Base-by-base conservation (phyloP, 805 yeast genomes). In the Candida xiaguanensis region DNA sequence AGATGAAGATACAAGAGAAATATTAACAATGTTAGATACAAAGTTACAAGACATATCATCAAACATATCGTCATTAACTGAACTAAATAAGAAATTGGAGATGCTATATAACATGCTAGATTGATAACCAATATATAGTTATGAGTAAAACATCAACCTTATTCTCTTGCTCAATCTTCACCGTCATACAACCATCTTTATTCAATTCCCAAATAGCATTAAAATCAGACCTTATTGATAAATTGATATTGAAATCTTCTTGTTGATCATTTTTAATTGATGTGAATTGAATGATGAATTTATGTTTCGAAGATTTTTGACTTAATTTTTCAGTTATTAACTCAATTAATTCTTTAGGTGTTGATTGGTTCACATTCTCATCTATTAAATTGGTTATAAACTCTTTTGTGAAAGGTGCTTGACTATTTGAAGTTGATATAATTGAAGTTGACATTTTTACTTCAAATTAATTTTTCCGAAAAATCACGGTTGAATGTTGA, bases 181-280 rank as follows among this genome's bases (percentile, higher is more conserved):
- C 40, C 17, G 65, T 65, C 9, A 71, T 57, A 24, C 66, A 58
- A 2, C 85, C 86, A 54, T 81, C 88, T 33, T 65, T 76, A 9
- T 61, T 57, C 7, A 62, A 51, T 45, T 79, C 79, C 85, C 85
- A 80, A 4, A 71, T 59, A 0, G 81, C 72, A 8, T 81, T 82
- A 34, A 77, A 61, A 4, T 65, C 56, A 8, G 71, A 59, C 2
- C 58, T 46, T 14, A 71, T 46, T 8, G 34, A 34, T 30, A 58
- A 40, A 17, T 52, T 51, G 4, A 53, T 49, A 15, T 59, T 52
- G 12, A 14, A 28, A 28, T 28, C 31, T 11, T 28, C 8, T 7
- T 20, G 8, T 1, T 47, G 46, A 9, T 45, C 41, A 8, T 49
- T 50, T 4, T 42, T 26, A 4, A 78, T 43, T 2, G 49, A 47